Conservation (phyloP, 352 stramenopile genomes). For the Aphanomyces stellatus region DNA sequence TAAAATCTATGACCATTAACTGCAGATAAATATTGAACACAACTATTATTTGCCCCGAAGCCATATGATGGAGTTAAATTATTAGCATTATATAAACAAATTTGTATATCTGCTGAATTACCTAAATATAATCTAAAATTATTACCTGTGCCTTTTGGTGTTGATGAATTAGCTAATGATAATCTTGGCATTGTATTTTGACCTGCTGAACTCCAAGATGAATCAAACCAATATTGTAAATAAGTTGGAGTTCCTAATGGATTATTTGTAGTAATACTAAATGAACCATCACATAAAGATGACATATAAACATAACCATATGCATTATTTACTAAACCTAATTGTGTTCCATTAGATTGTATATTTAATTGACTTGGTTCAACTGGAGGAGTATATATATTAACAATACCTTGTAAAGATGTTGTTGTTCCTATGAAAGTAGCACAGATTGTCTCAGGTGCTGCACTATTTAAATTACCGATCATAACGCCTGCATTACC, state of each 20-base stretch:
- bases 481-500: too few relatives aligned
- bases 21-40: not conserved
- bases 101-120: not conserved
- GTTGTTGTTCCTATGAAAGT: not conserved
- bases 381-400: not conserved
- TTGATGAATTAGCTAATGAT: not conserved
- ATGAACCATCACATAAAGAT: too few relatives aligned
- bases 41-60: not conserved
- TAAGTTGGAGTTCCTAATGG: not conserved
- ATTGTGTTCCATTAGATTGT: not conserved
- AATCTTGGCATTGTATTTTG: not conserved
- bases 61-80: not conserved
- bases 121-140: constrained; percentile 1
- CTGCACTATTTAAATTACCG: not conserved
- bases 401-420: not conserved
- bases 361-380: not conserved
- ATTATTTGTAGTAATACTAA: too few relatives aligned
- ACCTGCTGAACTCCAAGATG: not conserved
- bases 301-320: not conserved
- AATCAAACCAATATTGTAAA: not conserved
- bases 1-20: not conserved
- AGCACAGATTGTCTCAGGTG: not conserved
- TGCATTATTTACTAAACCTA: not conserved
- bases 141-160: not conserved
- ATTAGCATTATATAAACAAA: constrained; percentile 7